Percentiles rank a stretch among this genome's conserved stretches.
phyloP scores from a whole-genome alignment of 192 early-diverging fungal species.

The Nowakowskiella sp. region DNA sequence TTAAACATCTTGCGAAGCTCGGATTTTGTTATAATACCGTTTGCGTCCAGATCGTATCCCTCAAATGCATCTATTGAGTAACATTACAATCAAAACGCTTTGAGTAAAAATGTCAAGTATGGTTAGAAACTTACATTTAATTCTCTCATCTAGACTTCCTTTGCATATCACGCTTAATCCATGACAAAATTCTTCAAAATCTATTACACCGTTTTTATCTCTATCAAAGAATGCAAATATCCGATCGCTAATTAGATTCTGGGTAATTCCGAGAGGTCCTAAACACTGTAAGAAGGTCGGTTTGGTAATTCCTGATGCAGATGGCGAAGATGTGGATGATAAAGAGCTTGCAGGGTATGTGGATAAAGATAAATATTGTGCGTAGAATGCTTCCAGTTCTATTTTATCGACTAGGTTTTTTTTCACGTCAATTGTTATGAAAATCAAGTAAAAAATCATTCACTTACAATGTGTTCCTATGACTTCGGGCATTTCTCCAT shows the following conservation, averaged over 20 bases:
- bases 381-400: constrained; percentile 81
- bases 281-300: constrained; percentile 78
- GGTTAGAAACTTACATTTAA: constrained; percentile 55
- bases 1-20: constrained; percentile 87
- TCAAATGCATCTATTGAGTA: constrained; percentile 63
- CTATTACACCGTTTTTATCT: constrained; percentile 67
- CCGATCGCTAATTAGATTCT: constrained; percentile 76
- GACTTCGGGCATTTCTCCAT: constrained; percentile 2
- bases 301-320: constrained; percentile 62
- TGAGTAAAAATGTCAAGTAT: neutral
- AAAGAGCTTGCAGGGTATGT: constrained; percentile 35
- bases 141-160: constrained; percentile 83
- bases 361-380: constrained; percentile 76
- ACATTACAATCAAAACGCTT: neutral
- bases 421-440: neutral
- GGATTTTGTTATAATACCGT: constrained; percentile 72
- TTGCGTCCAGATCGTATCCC: constrained; percentile 85
- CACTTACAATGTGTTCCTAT: constrained; percentile 3
- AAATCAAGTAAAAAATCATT: neutral
- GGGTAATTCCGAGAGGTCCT: constrained; percentile 72
- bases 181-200: constrained; percentile 73
- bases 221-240: constrained; percentile 88
- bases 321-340: constrained; percentile 42
- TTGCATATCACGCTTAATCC: constrained; percentile 77
- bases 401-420: constrained; percentile 60